Evolutionary conservation across 2,329 filamentous ascomycete genomes (phyloP).

Genomic region (Peltaster fructicola): DNA sequence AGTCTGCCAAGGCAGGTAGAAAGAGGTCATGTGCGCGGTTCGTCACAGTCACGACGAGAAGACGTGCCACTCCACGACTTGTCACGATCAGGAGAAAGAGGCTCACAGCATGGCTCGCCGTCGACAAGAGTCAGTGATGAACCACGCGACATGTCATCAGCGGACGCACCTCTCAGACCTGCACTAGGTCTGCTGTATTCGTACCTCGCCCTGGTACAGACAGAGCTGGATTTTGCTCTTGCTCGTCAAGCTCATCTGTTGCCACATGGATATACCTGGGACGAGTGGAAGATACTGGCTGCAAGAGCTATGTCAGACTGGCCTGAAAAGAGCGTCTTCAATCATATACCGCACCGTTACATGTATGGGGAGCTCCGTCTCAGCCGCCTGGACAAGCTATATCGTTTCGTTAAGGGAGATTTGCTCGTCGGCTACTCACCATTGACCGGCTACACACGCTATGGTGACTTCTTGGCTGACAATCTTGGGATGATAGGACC

Average conservation of each 20-base stretch:
- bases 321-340: slow-evolving; percentile 1
- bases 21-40: no score
- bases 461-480: slow-evolving; percentile 5
- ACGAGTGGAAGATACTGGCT: slow-evolving; percentile 3
- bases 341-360: slow-evolving; percentile 5
- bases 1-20: no score
- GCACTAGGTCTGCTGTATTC: slow-evolving; percentile 6
- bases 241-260: slow-evolving; percentile 4
- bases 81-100: no score
- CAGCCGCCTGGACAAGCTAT: slow-evolving; percentile 6
- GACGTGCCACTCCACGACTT: no score
- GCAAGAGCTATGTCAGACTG: not conserved
- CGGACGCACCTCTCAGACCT: not conserved
- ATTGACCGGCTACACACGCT: slow-evolving; percentile 1
- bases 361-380: slow-evolving; percentile 9
- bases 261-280: slow-evolving; percentile 4
- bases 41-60: no score
- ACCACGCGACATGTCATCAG: no score
- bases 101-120: no score
- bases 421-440: slow-evolving; percentile 4
- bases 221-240: slow-evolving; percentile 6
- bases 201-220: slow-evolving; percentile 5
- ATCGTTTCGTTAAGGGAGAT: slow-evolving; percentile 2
- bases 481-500: slow-evolving; percentile 4
- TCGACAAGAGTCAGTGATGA: no score